Conservation (phyloP, 2,329 filamentous ascomycete genomes). For the Epichloe hybrida region DNA sequence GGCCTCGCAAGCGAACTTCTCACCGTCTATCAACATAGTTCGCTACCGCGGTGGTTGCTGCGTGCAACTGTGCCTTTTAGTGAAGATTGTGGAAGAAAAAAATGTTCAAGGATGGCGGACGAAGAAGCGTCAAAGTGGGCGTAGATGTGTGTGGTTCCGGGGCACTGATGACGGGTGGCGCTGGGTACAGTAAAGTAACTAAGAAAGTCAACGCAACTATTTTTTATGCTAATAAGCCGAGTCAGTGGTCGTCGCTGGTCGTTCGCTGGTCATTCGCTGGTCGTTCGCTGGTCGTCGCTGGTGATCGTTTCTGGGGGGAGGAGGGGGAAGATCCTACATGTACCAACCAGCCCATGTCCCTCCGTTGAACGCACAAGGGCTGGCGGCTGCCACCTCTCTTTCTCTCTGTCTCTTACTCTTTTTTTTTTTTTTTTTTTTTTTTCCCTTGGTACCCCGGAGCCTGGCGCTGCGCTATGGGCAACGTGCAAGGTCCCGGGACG, state of each 20-base stretch:
- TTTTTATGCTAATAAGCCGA: background rate
- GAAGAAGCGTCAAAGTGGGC: slow-evolving; percentile 1
- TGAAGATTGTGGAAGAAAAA: slow-evolving; percentile 3
- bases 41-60: background rate
- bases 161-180: slow-evolving; percentile 3
- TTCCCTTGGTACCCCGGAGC: background rate
- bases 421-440: too few relatives aligned
- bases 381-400: slow-evolving; percentile 1
- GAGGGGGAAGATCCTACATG: background rate
- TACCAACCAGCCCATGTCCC: background rate
- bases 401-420: too few relatives aligned
- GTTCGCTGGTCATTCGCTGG: too few relatives aligned
- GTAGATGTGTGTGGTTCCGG: slow-evolving; percentile 2
- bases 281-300: too few relatives aligned
- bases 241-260: slow-evolving; percentile 3
- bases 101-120: background rate
- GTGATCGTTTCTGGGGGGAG: background rate
- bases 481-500: background rate
- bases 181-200: background rate
- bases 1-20: slow-evolving; percentile 96
- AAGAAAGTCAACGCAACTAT: background rate
- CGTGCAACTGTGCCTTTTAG: background rate
- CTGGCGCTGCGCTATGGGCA: slow-evolving; percentile 1
- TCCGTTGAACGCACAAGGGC: background rate
- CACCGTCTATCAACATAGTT: slow-evolving; percentile 74